Percentiles rank a stretch among this genome's conserved stretches.
These are phyloP conservation scores for Pleurozium schreberi DNA, from an alignment of 225 moss, liverwort and hornwort species.

Conservation along the genomic window DNA sequence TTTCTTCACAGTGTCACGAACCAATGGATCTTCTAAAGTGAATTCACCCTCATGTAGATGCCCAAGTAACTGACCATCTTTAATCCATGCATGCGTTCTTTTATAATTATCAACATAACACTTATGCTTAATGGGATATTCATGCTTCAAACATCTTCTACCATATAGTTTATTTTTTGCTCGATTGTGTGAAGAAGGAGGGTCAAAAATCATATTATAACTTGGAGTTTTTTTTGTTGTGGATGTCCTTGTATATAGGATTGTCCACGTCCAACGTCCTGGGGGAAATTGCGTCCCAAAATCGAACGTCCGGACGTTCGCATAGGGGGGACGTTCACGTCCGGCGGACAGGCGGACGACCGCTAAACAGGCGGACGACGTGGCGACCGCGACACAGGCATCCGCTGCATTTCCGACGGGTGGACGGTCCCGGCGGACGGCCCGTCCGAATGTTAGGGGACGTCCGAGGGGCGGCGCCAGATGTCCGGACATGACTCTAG, in stretches of 20 bases:
- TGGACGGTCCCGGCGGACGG: no score
- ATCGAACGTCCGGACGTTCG: no score
- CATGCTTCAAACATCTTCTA: background rate
- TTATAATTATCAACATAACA: background rate
- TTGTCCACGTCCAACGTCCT: no score
- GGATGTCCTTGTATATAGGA: background rate
- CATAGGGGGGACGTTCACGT: no score
- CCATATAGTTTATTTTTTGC: background rate
- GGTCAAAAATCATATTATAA: background rate
- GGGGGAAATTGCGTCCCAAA: no score
- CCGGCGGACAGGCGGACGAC: no score
- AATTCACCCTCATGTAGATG: background rate
- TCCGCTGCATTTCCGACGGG: no score
- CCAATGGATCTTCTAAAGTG: background rate
- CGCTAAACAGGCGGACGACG: no score
- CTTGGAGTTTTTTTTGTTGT: background rate
- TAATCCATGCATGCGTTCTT: background rate
- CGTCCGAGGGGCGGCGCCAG: no score
- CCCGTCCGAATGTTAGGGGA: no score
- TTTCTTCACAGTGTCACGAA: background rate
- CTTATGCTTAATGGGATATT: background rate
- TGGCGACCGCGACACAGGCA: no score
- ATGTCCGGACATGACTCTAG: no score
- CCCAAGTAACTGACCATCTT: background rate
- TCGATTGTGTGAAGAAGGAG: background rate